Conservation (phyloP, 768 basidiomycete genomes). For the Tylopilus vinaceipallidus region DNA sequence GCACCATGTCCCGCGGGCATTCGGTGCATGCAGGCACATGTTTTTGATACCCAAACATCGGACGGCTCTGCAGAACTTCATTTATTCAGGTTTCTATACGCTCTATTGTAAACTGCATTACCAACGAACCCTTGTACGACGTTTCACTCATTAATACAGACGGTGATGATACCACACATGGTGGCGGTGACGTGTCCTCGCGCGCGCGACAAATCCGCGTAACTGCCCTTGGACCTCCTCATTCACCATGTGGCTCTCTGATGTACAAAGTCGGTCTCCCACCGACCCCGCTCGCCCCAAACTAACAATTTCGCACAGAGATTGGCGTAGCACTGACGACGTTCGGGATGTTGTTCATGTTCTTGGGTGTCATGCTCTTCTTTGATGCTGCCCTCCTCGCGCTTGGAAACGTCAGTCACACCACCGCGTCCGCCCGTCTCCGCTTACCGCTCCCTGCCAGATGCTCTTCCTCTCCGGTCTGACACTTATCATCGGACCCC, state of each 20-base stretch:
- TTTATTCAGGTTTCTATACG: conserved; percentile 28
- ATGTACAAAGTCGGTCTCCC: conserved; percentile 43
- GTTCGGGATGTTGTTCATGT: conserved; percentile 93
- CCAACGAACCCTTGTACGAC: conserved; percentile 14
- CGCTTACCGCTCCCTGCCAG: conserved; percentile 39
- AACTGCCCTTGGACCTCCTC: conserved; percentile 6
- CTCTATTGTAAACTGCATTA: conserved; percentile 25
- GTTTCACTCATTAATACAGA: conserved; percentile 9
- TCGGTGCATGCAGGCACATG: not conserved
- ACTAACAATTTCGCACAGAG: conserved; percentile 49
- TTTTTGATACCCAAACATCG: conserved; percentile 23
- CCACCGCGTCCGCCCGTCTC: not conserved
- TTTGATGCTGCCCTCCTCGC: conserved; percentile 96
- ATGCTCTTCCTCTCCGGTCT: conserved; percentile 92
- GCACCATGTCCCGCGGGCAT: not conserved
- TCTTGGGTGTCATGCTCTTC: conserved; percentile 92
- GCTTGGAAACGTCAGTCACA: conserved; percentile 81
- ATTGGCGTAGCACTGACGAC: conserved; percentile 96
- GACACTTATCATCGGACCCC: conserved; percentile 94
- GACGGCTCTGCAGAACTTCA: conserved; percentile 13
- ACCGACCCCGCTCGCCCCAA: not conserved
- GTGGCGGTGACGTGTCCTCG: conserved; percentile 28
- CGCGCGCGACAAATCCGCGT: conserved; percentile 3
- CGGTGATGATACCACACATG: conserved; percentile 7
- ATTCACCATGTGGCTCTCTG: conserved; percentile 49